phyloP scores from a whole-genome alignment of 140 eudicot genomes.

The Flaveria floridana region DNA sequence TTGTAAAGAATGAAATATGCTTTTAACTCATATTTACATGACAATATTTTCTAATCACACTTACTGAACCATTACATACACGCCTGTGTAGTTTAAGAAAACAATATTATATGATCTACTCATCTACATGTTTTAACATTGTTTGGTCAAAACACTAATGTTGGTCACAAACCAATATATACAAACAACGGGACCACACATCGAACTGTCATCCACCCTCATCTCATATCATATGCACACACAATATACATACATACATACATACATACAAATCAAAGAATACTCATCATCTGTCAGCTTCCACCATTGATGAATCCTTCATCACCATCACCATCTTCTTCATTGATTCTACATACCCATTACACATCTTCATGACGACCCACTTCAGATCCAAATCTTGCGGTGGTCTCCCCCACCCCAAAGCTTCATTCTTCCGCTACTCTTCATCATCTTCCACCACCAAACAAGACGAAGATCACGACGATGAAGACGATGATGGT shows the following conservation, averaged over 20 bases:
- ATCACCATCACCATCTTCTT: background rate
- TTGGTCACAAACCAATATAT: background rate
- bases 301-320: conserved; percentile 3
- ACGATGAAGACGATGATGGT: conserved; percentile 34
- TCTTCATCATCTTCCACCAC: conserved; percentile 36
- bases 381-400: conserved; percentile 74
- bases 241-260: background rate
- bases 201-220: conserved; percentile 26
- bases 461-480: conserved; percentile 2
- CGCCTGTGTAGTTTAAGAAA: no score
- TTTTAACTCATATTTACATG: no score
- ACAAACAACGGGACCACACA: conserved; percentile 9
- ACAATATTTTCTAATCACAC: no score
- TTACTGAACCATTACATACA: no score
- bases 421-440: conserved; percentile 32
- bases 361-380: conserved; percentile 39
- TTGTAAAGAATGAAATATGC: no score
- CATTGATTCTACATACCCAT: background rate
- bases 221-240: background rate
- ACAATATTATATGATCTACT: no score
- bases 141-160: background rate
- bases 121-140: background rate
- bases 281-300: conserved; percentile 24
- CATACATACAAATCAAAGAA: background rate
- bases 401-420: conserved; percentile 31